Percentiles rank a stretch among this genome's conserved stretches.
Conservation (phyloP, 257 asterid species). For the Thymus mandschuricus region DNA sequence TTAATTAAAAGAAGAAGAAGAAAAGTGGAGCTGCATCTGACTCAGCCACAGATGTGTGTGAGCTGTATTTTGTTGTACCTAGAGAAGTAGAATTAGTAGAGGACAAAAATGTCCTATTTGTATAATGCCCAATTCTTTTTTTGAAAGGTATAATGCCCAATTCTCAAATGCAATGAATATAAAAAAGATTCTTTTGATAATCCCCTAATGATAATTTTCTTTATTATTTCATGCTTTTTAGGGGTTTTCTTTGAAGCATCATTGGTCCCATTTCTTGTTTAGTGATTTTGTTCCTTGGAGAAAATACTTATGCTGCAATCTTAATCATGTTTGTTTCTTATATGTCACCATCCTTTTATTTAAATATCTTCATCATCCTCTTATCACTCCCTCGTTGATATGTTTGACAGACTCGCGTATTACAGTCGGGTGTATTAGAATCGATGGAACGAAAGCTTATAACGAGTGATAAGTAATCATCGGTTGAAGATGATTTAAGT, state of each 20-base stretch:
- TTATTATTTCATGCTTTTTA: conserved; percentile 10
- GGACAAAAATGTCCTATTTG: conserved; percentile 21
- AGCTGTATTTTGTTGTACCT: conserved; percentile 32
- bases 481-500: not conserved
- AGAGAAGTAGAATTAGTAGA: not conserved
- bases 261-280: not conserved
- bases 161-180: too few relatives aligned
- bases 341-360: not conserved
- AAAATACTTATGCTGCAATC: not conserved
- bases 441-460: too few relatives aligned
- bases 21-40: not conserved
- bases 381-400: too few relatives aligned
- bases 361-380: not conserved
- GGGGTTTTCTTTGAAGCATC: conserved; percentile 1
- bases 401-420: too few relatives aligned
- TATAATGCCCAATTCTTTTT: not conserved
- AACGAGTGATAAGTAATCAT: too few relatives aligned
- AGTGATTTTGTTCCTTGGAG: not conserved
- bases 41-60: not conserved
- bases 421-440: too few relatives aligned
- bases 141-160: too few relatives aligned
- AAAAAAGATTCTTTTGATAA: too few relatives aligned
- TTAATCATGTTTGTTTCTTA: not conserved
- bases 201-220: too few relatives aligned
- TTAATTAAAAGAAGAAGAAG: too few relatives aligned